These are phyloP conservation scores for Corymbia citriodora DNA, from an alignment of 441 rosid species.

Conservation along the genomic window DNA sequence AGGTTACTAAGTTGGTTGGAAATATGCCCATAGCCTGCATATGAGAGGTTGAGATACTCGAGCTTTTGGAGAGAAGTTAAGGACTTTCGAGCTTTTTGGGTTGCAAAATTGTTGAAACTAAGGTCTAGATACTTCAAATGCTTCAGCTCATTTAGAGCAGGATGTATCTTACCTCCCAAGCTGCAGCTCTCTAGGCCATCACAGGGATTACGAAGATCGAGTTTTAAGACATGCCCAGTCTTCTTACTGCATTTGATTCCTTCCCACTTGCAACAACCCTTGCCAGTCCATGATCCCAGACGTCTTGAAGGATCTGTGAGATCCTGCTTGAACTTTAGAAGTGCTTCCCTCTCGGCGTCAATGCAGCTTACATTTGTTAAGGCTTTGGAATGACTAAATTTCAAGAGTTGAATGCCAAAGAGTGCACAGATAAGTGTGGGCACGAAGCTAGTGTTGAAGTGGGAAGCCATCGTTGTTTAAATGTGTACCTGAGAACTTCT, in stretches of 20 bases:
- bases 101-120: rapidly evolving
- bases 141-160: not conserved
- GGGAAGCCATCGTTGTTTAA: too few species aligned
- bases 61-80: not conserved
- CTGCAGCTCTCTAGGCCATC: rapidly evolving
- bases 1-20: not conserved
- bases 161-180: not conserved
- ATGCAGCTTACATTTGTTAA: too few species aligned
- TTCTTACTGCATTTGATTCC: not conserved
- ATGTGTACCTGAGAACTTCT: too few species aligned
- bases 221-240: not conserved
- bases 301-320: too few species aligned
- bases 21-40: not conserved
- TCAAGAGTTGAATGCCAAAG: too few species aligned
- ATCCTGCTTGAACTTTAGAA: too few species aligned
- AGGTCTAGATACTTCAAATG: not conserved
- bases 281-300: rapidly evolving
- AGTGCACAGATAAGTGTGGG: rapidly evolving
- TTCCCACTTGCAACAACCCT: not conserved
- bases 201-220: not conserved
- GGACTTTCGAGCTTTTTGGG: not conserved
- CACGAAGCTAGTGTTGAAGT: too few species aligned
- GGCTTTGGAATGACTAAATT: too few species aligned
- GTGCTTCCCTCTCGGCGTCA: too few species aligned
- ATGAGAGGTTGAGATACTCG: not conserved